A percentile compares a stretch with the other conserved stretches of the same genome.
Conservation (phyloP, 2,329 filamentous ascomycete genomes). For the Furcasterigmium sp. region DNA sequence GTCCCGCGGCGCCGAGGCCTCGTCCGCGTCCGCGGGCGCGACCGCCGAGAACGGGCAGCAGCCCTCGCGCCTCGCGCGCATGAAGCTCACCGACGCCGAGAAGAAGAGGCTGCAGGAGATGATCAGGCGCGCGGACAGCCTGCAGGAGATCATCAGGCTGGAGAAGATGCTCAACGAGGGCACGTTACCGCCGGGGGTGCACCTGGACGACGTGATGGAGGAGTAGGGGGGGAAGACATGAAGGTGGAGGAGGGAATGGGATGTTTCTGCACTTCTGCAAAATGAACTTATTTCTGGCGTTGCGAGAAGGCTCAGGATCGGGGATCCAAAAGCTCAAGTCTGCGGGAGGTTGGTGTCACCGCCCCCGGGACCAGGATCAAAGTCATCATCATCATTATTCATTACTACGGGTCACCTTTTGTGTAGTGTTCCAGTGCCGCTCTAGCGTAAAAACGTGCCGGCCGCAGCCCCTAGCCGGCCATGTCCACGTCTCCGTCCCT, state of each 20-base stretch:
- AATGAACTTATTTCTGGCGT: not conserved
- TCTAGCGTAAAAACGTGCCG: too few relatives aligned
- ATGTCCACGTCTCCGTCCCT: conserved; percentile 54
- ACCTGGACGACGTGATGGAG: conserved; percentile 54
- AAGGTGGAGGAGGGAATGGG: too few relatives aligned
- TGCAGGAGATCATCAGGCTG: conserved; percentile 83
- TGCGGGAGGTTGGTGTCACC: too few relatives aligned
- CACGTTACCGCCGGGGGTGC: conserved; percentile 66
- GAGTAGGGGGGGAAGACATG: too few relatives aligned
- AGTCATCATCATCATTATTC: not conserved
- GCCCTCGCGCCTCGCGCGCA: conserved; percentile 63
- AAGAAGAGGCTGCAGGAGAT: conserved; percentile 78
- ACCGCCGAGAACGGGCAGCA: conserved; percentile 34
- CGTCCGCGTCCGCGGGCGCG: conserved; percentile 18
- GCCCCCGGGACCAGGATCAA: too few relatives aligned
- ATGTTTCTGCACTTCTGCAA: too few relatives aligned
- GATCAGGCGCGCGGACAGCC: conserved; percentile 81
- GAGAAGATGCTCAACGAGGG: conserved; percentile 93
- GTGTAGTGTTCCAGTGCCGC: too few relatives aligned
- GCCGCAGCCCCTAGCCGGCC: conserved; percentile 47
- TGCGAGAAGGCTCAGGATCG: not conserved
- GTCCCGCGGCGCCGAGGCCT: conserved; percentile 67
- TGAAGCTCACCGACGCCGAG: conserved; percentile 85
- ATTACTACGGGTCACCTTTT: not conserved
- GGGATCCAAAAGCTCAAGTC: too few relatives aligned